Evolutionary conservation across 2,329 filamentous ascomycete species (phyloP).

Genomic region (Pyrenophora tritici-repentis): DNA sequence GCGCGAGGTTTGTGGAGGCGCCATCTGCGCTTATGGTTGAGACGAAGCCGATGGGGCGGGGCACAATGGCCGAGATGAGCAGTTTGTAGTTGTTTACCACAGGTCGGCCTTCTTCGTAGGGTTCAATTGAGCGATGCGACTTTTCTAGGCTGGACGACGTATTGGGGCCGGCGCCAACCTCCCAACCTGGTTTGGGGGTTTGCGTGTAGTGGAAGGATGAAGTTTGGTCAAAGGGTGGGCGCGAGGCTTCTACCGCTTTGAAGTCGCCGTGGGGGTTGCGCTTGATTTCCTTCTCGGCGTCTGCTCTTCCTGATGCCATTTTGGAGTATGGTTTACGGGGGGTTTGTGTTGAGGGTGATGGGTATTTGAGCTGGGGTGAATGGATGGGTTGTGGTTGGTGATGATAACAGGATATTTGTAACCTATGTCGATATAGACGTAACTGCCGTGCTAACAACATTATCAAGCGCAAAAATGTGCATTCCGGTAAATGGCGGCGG

Average conservation of each 20-base stretch:
- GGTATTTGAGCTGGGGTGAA: too few species aligned
- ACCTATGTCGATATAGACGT: background rate
- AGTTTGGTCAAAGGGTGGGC: conserved; percentile 63
- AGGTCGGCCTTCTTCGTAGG: conserved; percentile 71
- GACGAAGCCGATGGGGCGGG: conserved; percentile 75
- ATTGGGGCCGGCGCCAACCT: conserved; percentile 69
- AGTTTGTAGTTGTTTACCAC: conserved; percentile 85
- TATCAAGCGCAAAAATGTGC: conserved; percentile 8
- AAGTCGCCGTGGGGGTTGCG: conserved; percentile 77
- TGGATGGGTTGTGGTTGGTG: too few species aligned
- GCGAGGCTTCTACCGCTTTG: conserved; percentile 69
- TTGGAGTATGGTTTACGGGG: background rate
- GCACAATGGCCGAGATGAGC: conserved; percentile 80
- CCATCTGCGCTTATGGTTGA: conserved; percentile 67
- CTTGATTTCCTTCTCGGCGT: conserved; percentile 55
- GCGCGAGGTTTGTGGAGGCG: conserved; percentile 73
- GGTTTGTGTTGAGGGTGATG: background rate
- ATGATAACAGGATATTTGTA: background rate
- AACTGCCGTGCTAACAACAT: background rate
- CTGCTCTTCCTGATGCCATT: conserved; percentile 44
- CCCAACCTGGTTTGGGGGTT: conserved; percentile 69
- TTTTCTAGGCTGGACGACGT: conserved; percentile 56
- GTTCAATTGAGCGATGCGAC: conserved; percentile 78
- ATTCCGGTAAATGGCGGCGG: conserved; percentile 19
- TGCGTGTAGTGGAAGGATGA: conserved; percentile 63